Evolutionary conservation across 1,139 yeast genomes (phyloP).

Genomic region (Nakaseomyces uthaithaninus): DNA sequence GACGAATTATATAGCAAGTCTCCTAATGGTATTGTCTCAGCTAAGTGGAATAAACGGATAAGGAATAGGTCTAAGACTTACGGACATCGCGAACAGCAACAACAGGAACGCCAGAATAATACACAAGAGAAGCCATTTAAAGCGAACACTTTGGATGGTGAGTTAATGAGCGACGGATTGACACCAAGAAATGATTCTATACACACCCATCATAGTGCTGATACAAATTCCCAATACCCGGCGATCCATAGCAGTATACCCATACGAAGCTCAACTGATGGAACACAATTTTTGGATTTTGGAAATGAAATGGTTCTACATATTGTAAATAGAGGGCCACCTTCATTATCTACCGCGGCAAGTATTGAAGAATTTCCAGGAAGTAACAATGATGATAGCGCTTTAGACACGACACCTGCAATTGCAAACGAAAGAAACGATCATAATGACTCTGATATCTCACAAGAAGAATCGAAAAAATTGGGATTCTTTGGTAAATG

Average conservation of each 20-base stretch:
- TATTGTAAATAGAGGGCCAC: slow-evolving; percentile 29
- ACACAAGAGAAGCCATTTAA: background rate
- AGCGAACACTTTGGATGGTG: background rate
- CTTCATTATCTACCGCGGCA: slow-evolving; percentile 27
- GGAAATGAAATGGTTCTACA: slow-evolving; percentile 31
- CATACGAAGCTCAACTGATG: slow-evolving; percentile 2
- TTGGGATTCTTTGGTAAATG: background rate
- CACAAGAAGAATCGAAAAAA: background rate
- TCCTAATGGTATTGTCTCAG: slow-evolving; percentile 31
- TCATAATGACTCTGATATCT: background rate
- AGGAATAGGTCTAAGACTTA: slow-evolving; percentile 11
- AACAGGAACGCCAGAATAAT: background rate
- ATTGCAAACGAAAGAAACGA: background rate
- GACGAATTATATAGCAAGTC: slow-evolving; percentile 53
- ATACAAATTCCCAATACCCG: background rate
- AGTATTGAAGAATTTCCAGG: slow-evolving; percentile 12
- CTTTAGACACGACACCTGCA: background rate
- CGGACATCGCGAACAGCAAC: background rate
- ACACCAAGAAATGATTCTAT: slow-evolving; percentile 7
- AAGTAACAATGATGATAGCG: background rate
- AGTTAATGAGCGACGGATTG: slow-evolving; percentile 3
- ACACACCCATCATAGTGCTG: slow-evolving; percentile 3
- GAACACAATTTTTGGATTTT: slow-evolving; percentile 22
- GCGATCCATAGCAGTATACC: background rate
- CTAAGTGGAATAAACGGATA: slow-evolving; percentile 26